Base-by-base conservation (phyloP, 305 asterid genomes). In the Fraxinus greggii region DNA sequence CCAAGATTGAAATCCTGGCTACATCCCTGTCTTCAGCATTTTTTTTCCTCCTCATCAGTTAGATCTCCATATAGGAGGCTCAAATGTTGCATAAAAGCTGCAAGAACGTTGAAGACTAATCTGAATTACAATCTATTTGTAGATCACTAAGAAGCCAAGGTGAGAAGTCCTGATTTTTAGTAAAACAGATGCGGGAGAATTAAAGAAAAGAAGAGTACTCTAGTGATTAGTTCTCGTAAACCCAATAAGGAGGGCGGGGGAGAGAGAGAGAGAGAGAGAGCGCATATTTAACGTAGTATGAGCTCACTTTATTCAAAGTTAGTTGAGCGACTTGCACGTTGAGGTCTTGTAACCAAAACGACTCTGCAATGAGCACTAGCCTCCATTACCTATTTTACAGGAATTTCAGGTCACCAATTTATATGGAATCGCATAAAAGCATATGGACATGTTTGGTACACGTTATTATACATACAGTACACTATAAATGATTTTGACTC, bases 21-120 rank as follows among this genome's bases (percentile, higher is more conserved):
- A n/a, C n/a, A n/a, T n/a, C n/a, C n/a, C n/a, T n/a, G n/a, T 87
- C 94, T 85, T 83, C 17, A 42, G 51, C 15, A 7, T 6, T 83
- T 78, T 86, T 88, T 90, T 92, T 94, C 92, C 87, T 88, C 93
- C 78, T 93, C 97, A 0, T 90, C 98, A 0, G 92, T 84, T 75
- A 92, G 80, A 59, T 94, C 97, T 7, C 89, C 97, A 61, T 95
- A 93, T 4, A 94, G 90, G 78, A 95, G 89, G 91, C 97, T 95
- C 88, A 95, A 82, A 88, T 95, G 99, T n/a, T 98, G 98, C 98
- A 93, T 92, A 84, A 92, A 95, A 72, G 97, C 99, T 95, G 92
- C 83, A 86, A 72, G 51, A 73, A 67, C 36, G 42, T 72, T 72
- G 54, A 82, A 40, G 78, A 78, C 79, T 76, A 69, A 29, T 65